A percentile compares a stretch with the other conserved stretches of the same genome.
Conservation (phyloP, 169 alveolate genomes). For the Plasmodium malariae region DNA sequence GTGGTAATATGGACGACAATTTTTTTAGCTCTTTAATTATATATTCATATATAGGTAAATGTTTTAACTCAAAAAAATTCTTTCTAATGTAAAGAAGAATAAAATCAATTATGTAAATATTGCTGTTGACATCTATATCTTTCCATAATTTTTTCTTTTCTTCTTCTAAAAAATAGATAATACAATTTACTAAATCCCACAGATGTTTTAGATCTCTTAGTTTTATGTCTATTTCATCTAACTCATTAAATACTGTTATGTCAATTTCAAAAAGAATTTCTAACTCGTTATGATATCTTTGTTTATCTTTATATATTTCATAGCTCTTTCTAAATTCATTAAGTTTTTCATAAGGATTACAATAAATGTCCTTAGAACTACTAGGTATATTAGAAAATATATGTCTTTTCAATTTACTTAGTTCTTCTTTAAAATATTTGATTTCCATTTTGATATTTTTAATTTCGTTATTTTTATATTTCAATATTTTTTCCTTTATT, state of each 20-base stretch:
- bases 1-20: slow-evolving; percentile 95
- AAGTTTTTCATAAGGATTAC: slow-evolving; percentile 86
- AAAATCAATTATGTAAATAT: slow-evolving; percentile 90
- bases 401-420: slow-evolving; percentile 82
- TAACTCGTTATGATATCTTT: slow-evolving; percentile 91
- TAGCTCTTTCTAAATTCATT: slow-evolving; percentile 86
- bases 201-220: slow-evolving; percentile 89
- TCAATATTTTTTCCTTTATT: slow-evolving; percentile 87
- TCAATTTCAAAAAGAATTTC: slow-evolving; percentile 95
- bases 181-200: slow-evolving; percentile 95
- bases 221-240: slow-evolving; percentile 92
- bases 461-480: slow-evolving; percentile 67
- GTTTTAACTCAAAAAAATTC: slow-evolving; percentile 92
- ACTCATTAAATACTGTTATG: slow-evolving; percentile 91
- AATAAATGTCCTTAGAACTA: slow-evolving; percentile 75
- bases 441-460: slow-evolving; percentile 58
- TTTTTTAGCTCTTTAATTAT: slow-evolving; percentile 93
- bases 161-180: slow-evolving; percentile 91
- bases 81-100: slow-evolving; percentile 88
- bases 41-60: slow-evolving; percentile 91
- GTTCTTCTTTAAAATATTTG: slow-evolving; percentile 52
- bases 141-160: slow-evolving; percentile 95
- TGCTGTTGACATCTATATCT: slow-evolving; percentile 93
- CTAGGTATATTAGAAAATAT: slow-evolving; percentile 78
- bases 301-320: slow-evolving; percentile 88